Base-by-base conservation (phyloP, 2,329 filamentous ascomycete genomes). In the Alternaria metachromatica region DNA sequence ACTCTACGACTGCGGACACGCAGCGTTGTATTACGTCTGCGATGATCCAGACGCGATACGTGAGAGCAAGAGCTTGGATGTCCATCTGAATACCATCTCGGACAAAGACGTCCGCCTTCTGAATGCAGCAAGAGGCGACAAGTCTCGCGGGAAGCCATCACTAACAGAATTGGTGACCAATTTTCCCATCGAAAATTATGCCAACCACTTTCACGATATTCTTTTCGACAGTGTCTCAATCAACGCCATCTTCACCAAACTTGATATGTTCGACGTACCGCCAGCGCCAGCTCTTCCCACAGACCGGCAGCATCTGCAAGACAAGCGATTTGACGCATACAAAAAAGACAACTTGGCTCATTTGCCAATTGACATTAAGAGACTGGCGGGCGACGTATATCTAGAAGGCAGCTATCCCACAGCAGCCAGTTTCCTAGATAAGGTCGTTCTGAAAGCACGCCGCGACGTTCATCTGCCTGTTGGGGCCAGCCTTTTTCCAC, bases 11-110 rank as follows among this genome's bases (percentile, higher is more conserved):
- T 49, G 58, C 6, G 15, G 43, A 43, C 50, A 56, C 44, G 67
- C 62, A 8, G 58, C 62, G 11, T 53, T 69, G n/a, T 62, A 58
- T 20, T 69, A 71, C 23, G 53, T 69, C 15, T 59, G 65, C 25
- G 46, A 61, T 18, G 46, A 61, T 50, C 23, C 58, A 9, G 57
- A 53, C 9, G 62, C 50, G 5, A 33, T 64, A 8, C 64, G 64
- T 11, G 30, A 56, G 15, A 60, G 65, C 30, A 58, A 62, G 13
- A 64, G 37, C n/a, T 45, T 65, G 23, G 60, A 67, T 45, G 62
- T 71, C 18, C 62, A 67, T 37, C 43, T 67, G 37, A 65, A 64
- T 26, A 59, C 28, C 5, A 41, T 60, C n/a, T 57, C 44, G 9
- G 26, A 63, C 23, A 20, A 58, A 15, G 58, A 63, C 12, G 10